Evolutionary conservation across 2,329 filamentous ascomycete species (phyloP).

Genomic region (Phoma sp.): DNA sequence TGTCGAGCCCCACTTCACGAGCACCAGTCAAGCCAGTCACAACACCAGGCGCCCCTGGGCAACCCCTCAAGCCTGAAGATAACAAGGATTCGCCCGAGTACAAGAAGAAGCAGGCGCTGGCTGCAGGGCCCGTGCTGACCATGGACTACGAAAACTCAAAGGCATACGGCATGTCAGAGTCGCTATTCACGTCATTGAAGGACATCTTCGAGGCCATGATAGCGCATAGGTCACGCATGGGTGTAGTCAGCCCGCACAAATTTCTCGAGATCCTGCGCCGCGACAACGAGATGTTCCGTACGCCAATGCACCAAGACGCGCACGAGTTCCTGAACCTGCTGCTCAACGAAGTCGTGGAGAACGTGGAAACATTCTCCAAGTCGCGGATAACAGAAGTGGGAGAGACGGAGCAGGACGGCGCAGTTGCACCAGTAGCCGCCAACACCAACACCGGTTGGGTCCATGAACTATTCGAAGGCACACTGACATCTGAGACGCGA

Average conservation of each 20-base stretch:
- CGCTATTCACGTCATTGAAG: slow-evolving; percentile 91
- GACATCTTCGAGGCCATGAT: slow-evolving; percentile 95
- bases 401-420: slow-evolving; percentile 35
- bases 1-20: slow-evolving; percentile 42
- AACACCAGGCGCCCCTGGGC: slow-evolving; percentile 60
- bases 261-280: slow-evolving; percentile 93
- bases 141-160: slow-evolving; percentile 80
- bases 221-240: slow-evolving; percentile 79
- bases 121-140: slow-evolving; percentile 85
- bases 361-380: slow-evolving; percentile 87
- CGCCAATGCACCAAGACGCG: slow-evolving; percentile 97
- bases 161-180: slow-evolving; percentile 91
- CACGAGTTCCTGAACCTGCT: slow-evolving; percentile 96
- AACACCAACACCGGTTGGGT: slow-evolving; percentile 73
- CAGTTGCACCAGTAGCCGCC: slow-evolving; percentile 23
- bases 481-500: slow-evolving; percentile 92
- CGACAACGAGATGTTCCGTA: slow-evolving; percentile 97
- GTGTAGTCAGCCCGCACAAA: slow-evolving; percentile 88
- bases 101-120: slow-evolving; percentile 95
- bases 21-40: slow-evolving; percentile 48
- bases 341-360: slow-evolving; percentile 94
- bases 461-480: slow-evolving; percentile 94
- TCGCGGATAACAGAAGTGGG: slow-evolving; percentile 57
- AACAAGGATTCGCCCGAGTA: slow-evolving; percentile 95
- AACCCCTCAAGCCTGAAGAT: slow-evolving; percentile 79